phyloP scores from a whole-genome alignment of 257 asterid species.

The Salvia splendens region DNA sequence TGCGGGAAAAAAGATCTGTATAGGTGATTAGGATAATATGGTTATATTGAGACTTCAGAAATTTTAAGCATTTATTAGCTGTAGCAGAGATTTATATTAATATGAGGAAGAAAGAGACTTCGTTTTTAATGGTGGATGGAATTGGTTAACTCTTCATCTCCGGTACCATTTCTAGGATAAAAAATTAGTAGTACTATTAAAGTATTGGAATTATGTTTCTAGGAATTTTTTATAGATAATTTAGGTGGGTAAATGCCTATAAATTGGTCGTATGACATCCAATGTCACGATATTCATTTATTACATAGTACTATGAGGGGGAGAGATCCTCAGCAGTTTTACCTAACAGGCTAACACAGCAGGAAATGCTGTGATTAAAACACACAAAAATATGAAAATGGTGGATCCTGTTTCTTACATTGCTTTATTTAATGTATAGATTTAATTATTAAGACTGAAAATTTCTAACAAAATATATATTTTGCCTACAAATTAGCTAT shows the following conservation, averaged over 20 bases:
- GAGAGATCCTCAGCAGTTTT: too few relatives aligned
- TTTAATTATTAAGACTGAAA: too few relatives aligned
- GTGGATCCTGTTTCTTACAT: too few relatives aligned
- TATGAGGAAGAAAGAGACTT: neutral
- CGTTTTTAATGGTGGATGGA: neutral
- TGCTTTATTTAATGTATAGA: too few relatives aligned
- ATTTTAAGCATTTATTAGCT: constrained; percentile 9
- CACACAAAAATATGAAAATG: too few relatives aligned
- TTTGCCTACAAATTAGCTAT: too few relatives aligned
- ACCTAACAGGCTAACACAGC: too few relatives aligned
- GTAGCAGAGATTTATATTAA: neutral
- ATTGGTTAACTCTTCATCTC: constrained; percentile 7
- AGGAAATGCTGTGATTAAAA: too few relatives aligned
- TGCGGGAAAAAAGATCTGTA: neutral
- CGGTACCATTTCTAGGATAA: too few relatives aligned
- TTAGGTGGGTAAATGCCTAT: neutral
- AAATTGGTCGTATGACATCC: neutral
- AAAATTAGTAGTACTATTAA: neutral
- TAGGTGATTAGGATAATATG: constrained; percentile 6
- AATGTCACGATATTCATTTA: too few relatives aligned
- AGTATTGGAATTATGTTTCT: neutral
- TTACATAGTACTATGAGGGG: too few relatives aligned
- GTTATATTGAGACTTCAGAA: constrained; percentile 1
- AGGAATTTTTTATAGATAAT: neutral
- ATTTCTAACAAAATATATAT: too few relatives aligned